These are phyloP conservation scores for Henningerozyma blattae DNA, from an alignment of 805 yeast species.

Conservation along the genomic window DNA sequence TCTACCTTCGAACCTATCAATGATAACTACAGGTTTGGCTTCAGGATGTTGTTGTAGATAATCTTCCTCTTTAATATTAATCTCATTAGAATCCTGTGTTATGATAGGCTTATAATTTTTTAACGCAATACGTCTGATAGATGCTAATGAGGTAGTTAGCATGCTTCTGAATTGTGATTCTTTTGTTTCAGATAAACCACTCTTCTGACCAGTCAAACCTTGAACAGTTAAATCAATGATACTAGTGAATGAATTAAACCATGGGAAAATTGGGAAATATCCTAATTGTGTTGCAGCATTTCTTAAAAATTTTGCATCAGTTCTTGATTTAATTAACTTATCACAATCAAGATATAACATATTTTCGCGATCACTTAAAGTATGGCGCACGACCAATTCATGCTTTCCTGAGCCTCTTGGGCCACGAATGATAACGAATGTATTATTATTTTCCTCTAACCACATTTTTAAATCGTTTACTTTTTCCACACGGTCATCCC, in stretches of 20 bases:
- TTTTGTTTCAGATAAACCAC: conserved; percentile 74
- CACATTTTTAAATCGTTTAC: conserved; percentile 61
- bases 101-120: conserved; percentile 29
- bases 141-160: conserved; percentile 57
- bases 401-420: conserved; percentile 94
- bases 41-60: conserved; percentile 78
- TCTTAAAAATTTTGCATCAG: conserved; percentile 56
- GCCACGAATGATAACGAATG: conserved; percentile 82
- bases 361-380: conserved; percentile 47
- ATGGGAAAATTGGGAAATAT: conserved; percentile 86
- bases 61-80: conserved; percentile 56
- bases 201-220: conserved; percentile 87
- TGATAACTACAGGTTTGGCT: conserved; percentile 72
- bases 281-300: conserved; percentile 70
- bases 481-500: conserved; percentile 63
- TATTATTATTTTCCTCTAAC: conserved; percentile 80
- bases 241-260: conserved; percentile 72
- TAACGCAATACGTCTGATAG: conserved; percentile 56
- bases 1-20: conserved; percentile 57
- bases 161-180: conserved; percentile 76
- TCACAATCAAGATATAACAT: conserved; percentile 73
- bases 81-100: conserved; percentile 21
- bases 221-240: conserved; percentile 78
- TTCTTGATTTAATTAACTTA: conserved; percentile 54
- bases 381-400: conserved; percentile 60